These are phyloP conservation scores for Claviceps purpurea DNA, from an alignment of 2,329 filamentous ascomycete species.

Conservation along the genomic window DNA sequence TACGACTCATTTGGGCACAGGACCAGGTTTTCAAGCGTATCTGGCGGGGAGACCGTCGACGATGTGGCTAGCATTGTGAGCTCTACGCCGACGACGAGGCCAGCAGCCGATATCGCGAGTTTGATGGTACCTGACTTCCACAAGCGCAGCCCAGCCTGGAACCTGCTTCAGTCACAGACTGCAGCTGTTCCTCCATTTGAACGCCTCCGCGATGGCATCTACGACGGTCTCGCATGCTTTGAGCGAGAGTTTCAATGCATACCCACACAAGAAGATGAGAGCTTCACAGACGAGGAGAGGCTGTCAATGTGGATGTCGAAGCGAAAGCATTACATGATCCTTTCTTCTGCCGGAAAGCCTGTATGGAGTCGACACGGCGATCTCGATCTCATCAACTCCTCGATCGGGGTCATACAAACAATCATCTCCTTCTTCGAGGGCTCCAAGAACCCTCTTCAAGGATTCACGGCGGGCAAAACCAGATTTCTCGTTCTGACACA, in stretches of 20 bases:
- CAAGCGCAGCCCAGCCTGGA: slow-evolving; percentile 55
- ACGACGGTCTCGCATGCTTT: slow-evolving; percentile 53
- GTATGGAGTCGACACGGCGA: slow-evolving; percentile 95
- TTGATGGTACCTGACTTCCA: slow-evolving; percentile 60
- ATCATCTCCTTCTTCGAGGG: slow-evolving; percentile 95
- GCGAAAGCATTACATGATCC: slow-evolving; percentile 90
- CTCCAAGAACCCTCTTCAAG: slow-evolving; percentile 60
- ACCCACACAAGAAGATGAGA: slow-evolving; percentile 35
- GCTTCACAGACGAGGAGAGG: slow-evolving; percentile 40
- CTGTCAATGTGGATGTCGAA: slow-evolving; percentile 77
- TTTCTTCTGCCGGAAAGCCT: slow-evolving; percentile 91
- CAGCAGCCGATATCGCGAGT: slow-evolving; percentile 64
- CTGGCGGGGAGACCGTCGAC: slow-evolving; percentile 34
- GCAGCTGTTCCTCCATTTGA: slow-evolving; percentile 49
- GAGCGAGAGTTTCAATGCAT: slow-evolving; percentile 66
- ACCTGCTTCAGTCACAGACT: slow-evolving; percentile 49
- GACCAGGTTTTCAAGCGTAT: slow-evolving; percentile 17
- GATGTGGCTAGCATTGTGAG: slow-evolving; percentile 55
- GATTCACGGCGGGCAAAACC: slow-evolving; percentile 76
- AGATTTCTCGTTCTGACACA: slow-evolving; percentile 77
- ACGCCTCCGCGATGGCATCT: slow-evolving; percentile 26
- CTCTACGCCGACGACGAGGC: slow-evolving; percentile 48
- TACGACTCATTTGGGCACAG: slow-evolving; percentile 24
- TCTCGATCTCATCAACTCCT: slow-evolving; percentile 76
- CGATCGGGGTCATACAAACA: slow-evolving; percentile 90